These are phyloP conservation scores for Fagus crenata DNA, from an alignment of 306 rosid species.

Conservation along the genomic window DNA sequence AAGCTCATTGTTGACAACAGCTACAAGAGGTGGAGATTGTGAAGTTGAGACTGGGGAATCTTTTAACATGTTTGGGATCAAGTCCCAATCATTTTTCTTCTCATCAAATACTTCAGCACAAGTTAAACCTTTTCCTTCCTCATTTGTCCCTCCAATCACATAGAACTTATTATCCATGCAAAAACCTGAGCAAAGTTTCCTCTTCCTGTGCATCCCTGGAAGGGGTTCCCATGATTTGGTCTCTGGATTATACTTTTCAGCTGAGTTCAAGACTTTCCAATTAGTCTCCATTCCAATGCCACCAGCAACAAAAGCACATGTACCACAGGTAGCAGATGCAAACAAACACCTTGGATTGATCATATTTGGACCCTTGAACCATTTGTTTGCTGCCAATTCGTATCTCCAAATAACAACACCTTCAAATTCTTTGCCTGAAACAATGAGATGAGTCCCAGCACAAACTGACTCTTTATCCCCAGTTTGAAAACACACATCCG, in stretches of 20 bases:
- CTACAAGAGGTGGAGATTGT: slow-evolving; percentile 71
- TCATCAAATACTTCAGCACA: slow-evolving; percentile 69
- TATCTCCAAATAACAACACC: slow-evolving; percentile 66
- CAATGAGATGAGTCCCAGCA: slow-evolving; percentile 75
- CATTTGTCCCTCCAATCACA: slow-evolving; percentile 76
- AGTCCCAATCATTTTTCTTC: slow-evolving; percentile 52
- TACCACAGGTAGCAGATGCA: slow-evolving; percentile 75
- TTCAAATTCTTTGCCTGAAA: slow-evolving; percentile 61
- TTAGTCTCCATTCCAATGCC: slow-evolving; percentile 47
- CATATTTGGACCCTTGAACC: slow-evolving; percentile 79
- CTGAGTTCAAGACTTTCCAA: slow-evolving; percentile 43
- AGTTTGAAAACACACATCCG: slow-evolving; percentile 47
- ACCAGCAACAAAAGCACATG: slow-evolving; percentile 68
- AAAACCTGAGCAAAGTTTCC: slow-evolving; percentile 70
- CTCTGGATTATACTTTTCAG: slow-evolving; percentile 63
- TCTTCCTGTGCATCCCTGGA: slow-evolving; percentile 57
- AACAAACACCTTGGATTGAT: slow-evolving; percentile 63
- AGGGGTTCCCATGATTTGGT: slow-evolving; percentile 56
- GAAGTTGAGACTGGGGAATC: slow-evolving; percentile 33
- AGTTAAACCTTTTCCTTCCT: slow-evolving; percentile 40
- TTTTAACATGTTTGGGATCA: slow-evolving; percentile 57
- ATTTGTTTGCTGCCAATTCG: slow-evolving; percentile 44
- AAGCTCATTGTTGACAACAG: slow-evolving; percentile 64
- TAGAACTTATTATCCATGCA: slow-evolving; percentile 71
- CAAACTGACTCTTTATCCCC: slow-evolving; percentile 75